Percentiles rank a stretch among this genome's conserved stretches.
These are phyloP conservation scores for Lyophyllum semitale DNA, from an alignment of 768 basidiomycete species.

Conservation along the genomic window DNA sequence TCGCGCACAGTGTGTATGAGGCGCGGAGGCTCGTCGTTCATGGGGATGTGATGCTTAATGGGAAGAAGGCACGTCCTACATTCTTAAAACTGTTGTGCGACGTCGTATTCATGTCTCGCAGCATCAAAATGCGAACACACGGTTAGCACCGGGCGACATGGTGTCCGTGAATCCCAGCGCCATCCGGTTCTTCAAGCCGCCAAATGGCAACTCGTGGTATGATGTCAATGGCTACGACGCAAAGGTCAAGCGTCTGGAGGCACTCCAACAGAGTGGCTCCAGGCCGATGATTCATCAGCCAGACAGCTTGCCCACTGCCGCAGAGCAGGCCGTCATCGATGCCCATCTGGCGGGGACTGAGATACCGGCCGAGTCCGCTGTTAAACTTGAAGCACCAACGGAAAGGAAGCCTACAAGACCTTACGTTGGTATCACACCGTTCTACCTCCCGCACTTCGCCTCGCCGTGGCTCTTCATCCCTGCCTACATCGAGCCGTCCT, in stretches of 20 bases:
- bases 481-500: conserved; percentile 83
- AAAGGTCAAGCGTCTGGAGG: conserved; percentile 8
- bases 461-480: conserved; percentile 94
- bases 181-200: conserved; percentile 68
- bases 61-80: conserved; percentile 66
- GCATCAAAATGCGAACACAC: conserved; percentile 84
- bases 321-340: conserved; percentile 2
- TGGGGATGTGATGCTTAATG: conserved; percentile 87
- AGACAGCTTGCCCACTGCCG: background rate
- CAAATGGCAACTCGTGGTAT: conserved; percentile 32
- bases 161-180: conserved; percentile 82
- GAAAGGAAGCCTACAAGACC: conserved; percentile 5
- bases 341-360: background rate
- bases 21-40: conserved; percentile 86
- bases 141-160: conserved; percentile 93
- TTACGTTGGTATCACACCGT: conserved; percentile 57
- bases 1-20: conserved; percentile 87
- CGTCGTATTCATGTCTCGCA: conserved; percentile 28
- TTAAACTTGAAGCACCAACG: conserved; percentile 1
- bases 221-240: conserved; percentile 30
- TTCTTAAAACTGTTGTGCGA: background rate
- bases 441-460: conserved; percentile 84
- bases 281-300: background rate
- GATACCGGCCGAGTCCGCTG: background rate
- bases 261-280: background rate